Conservation (phyloP, 164 flowering plant genomes). For the Euptelea pleiosperma region DNA sequence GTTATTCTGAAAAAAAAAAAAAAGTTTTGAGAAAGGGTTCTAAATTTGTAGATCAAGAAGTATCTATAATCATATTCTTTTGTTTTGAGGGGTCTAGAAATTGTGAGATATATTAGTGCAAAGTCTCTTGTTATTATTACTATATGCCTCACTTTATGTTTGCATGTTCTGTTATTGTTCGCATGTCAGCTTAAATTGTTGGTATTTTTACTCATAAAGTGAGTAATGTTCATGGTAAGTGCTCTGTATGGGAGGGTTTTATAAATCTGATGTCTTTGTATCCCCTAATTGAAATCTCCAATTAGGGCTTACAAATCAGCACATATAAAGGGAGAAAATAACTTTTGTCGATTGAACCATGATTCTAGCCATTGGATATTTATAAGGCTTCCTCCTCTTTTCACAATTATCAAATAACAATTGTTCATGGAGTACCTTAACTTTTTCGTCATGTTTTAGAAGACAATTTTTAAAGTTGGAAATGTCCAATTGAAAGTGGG, state of each 20-base stretch:
- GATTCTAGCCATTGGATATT: not conserved
- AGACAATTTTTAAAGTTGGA: not conserved
- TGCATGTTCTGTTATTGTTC: slow-evolving; percentile 50
- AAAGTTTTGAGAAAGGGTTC: no score
- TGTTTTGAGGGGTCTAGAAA: slow-evolving; percentile 56
- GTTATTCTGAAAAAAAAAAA: no score
- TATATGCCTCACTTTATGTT: slow-evolving; percentile 65
- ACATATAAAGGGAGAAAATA: not conserved
- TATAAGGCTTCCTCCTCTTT: no score
- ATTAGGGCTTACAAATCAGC: no score
- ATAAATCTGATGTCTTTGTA: not conserved
- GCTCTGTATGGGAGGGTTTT: not conserved
- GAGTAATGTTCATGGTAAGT: not conserved
- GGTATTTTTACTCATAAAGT: not conserved
- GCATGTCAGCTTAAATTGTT: slow-evolving; percentile 42
- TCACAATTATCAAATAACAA: no score
- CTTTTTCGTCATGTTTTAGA: no score
- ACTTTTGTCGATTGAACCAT: not conserved
- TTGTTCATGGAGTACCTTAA: no score
- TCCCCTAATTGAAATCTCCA: not conserved
- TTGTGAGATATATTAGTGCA: slow-evolving; percentile 57
- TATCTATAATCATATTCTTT: no score
- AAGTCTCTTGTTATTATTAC: slow-evolving; percentile 67
- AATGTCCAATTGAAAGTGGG: not conserved
- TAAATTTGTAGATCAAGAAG: no score